phyloP scores from a whole-genome alignment of 169 alveolate genomes.

The Plasmodium malariae region DNA sequence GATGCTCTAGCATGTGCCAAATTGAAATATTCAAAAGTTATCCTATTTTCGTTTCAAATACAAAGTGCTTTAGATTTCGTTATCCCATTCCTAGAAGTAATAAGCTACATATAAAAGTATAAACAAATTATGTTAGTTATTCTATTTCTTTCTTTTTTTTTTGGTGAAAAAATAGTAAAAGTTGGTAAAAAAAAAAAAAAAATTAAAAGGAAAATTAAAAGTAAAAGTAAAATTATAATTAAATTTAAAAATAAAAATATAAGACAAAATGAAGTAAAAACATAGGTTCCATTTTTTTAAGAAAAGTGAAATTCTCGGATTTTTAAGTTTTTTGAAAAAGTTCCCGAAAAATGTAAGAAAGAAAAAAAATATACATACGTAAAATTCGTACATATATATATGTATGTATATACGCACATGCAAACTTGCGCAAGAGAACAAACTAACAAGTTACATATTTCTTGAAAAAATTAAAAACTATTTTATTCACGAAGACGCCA shows the following conservation, averaged over 20 bases:
- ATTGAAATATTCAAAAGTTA: constrained; percentile 26
- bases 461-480: constrained; percentile 3
- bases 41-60: constrained; percentile 59
- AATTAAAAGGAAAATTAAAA: too few relatives aligned
- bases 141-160: background rate
- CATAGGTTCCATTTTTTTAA: constrained; percentile 21
- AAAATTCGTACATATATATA: background rate
- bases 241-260: too few relatives aligned
- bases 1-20: constrained; percentile 51
- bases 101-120: background rate
- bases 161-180: background rate
- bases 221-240: too few relatives aligned
- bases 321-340: constrained; percentile 54
- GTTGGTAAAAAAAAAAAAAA: constrained; percentile 1
- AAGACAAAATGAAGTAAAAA: background rate
- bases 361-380: background rate
- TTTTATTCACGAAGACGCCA: constrained; percentile 13
- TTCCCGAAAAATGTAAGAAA: constrained; percentile 41
- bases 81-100: constrained; percentile 66
- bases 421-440: background rate
- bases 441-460: background rate
- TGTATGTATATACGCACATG: background rate
- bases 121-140: background rate
- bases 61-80: constrained; percentile 61
- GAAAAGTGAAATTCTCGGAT: constrained; percentile 62